Evolutionary conservation across 2,329 filamentous ascomycete species (phyloP).

Genomic region (Aotearoamyces nothofagi): DNA sequence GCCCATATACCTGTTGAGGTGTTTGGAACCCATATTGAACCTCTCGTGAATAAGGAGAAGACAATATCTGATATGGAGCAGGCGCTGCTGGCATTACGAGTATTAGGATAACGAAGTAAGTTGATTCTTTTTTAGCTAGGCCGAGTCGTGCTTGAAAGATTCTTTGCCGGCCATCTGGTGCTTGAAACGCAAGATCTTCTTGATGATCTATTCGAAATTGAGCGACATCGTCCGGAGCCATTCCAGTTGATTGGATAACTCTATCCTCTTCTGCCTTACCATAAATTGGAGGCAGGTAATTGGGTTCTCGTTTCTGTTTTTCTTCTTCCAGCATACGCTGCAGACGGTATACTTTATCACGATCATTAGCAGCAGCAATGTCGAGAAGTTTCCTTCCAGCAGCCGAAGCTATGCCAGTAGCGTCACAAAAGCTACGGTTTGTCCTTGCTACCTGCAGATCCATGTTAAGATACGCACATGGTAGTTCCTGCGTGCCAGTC

Average conservation of each 20-base stretch:
- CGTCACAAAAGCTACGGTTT: slow-evolving; percentile 38
- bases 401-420: slow-evolving; percentile 32
- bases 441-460: slow-evolving; percentile 42
- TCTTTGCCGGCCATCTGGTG: slow-evolving; percentile 34
- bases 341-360: slow-evolving; percentile 33
- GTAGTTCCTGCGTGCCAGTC: slow-evolving; percentile 30
- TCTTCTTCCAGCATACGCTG: slow-evolving; percentile 40
- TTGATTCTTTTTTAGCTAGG: slow-evolving; percentile 42
- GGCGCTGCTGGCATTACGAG: slow-evolving; percentile 11
- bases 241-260: slow-evolving; percentile 38
- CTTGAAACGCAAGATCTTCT: slow-evolving; percentile 38
- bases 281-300: slow-evolving; percentile 50
- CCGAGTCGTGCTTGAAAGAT: slow-evolving; percentile 35
- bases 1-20: slow-evolving; percentile 12
- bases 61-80: slow-evolving; percentile 10
- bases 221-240: slow-evolving; percentile 34
- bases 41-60: slow-evolving; percentile 15
- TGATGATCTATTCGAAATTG: slow-evolving; percentile 35
- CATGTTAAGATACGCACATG: slow-evolving; percentile 38
- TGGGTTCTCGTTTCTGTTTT: slow-evolving; percentile 35
- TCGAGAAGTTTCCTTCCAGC: slow-evolving; percentile 36
- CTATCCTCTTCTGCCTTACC: slow-evolving; percentile 36
- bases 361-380: slow-evolving; percentile 34
- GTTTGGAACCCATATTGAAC: slow-evolving; percentile 16
- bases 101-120: slow-evolving; percentile 42